Conservation (phyloP, 202 grass and related monocot species). For the Zoysia matrella region DNA sequence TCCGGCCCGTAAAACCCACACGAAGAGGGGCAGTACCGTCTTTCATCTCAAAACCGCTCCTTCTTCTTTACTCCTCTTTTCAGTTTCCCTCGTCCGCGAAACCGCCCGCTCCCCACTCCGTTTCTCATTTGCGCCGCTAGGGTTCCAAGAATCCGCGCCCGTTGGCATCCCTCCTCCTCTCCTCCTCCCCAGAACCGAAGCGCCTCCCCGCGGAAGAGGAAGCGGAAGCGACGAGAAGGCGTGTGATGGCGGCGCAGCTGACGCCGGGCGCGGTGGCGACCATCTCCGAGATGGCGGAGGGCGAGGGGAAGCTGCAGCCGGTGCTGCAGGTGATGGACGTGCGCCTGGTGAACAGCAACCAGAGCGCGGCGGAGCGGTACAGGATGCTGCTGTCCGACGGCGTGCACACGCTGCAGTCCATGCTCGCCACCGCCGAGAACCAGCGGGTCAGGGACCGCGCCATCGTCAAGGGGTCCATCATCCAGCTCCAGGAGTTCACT, state of each 20-base stretch:
- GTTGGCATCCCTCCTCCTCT: background rate
- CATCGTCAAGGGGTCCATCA: conserved; percentile 53
- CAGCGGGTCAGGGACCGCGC: conserved; percentile 33
- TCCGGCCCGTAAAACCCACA: too few relatives aligned
- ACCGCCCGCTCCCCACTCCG: too few relatives aligned
- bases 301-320: conserved; percentile 51
- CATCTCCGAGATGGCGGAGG: conserved; percentile 36
- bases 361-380: conserved; percentile 58
- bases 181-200: background rate
- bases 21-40: too few relatives aligned
- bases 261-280: conserved; percentile 53
- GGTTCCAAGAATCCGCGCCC: background rate
- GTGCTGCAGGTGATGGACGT: conserved; percentile 81
- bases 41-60: too few relatives aligned
- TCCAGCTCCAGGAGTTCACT: conserved; percentile 74
- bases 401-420: conserved; percentile 61
- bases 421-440: conserved; percentile 70
- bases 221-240: background rate
- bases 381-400: conserved; percentile 88
- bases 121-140: background rate
- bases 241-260: conserved; percentile 40
- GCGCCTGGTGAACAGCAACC: conserved; percentile 39
- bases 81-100: too few relatives aligned
- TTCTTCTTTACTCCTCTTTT: too few relatives aligned
- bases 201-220: background rate